Percentiles rank a stretch among this genome's conserved stretches.
These are phyloP conservation scores for Schizopora paradoxa DNA, from an alignment of 1,284 basidiomycete genomes.

Conservation along the genomic window DNA sequence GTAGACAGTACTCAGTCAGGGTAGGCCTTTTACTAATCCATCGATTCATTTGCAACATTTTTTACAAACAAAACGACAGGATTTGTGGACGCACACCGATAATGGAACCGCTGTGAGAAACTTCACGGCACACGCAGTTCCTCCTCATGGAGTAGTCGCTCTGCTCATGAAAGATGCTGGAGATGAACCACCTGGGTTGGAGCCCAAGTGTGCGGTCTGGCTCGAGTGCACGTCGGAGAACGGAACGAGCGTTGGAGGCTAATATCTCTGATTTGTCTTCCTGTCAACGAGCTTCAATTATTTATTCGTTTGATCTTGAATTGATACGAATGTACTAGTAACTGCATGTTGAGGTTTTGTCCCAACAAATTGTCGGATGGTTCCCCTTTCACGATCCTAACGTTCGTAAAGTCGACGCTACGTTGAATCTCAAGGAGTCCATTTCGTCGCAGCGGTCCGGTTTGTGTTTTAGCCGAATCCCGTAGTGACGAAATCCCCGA, in stretches of 20 bases:
- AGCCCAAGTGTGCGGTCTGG: conserved; percentile 23
- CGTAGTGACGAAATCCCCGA: no score
- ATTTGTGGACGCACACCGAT: conserved; percentile 63
- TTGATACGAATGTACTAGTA: no score
- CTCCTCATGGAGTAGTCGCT: conserved; percentile 66
- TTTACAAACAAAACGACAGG: conserved; percentile 37
- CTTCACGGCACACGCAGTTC: conserved; percentile 52
- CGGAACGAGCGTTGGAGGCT: conserved; percentile 17
- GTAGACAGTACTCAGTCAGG: conserved; percentile 54
- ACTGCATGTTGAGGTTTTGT: no score
- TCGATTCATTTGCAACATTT: not conserved
- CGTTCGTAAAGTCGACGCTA: no score
- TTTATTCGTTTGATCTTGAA: no score
- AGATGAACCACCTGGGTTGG: conserved; percentile 50
- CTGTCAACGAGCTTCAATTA: no score
- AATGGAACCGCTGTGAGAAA: conserved; percentile 63
- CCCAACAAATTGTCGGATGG: no score
- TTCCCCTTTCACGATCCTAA: no score
- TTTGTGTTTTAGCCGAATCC: no score
- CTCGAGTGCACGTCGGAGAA: conserved; percentile 23
- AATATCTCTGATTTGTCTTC: not conserved
- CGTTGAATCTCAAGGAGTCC: no score
- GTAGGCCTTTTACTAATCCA: conserved; percentile 30
- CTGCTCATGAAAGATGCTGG: conserved; percentile 60
- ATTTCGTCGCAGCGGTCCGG: no score